Base-by-base conservation (phyloP, 2,329 filamentous ascomycete species). In the Aspergillus sclerotialis region DNA sequence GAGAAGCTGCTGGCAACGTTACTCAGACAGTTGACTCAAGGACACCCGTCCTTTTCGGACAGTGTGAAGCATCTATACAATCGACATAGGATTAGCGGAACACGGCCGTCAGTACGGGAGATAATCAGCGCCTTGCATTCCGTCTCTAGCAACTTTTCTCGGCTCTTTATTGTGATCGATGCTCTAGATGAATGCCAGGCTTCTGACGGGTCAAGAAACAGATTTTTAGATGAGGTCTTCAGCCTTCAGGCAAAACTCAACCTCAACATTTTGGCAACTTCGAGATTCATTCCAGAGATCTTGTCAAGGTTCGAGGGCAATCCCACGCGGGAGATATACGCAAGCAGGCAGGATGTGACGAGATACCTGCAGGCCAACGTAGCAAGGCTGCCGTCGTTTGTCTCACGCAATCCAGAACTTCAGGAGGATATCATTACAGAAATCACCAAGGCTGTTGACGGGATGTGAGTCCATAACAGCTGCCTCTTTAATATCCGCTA, bases 401-500 rank as follows among this genome's bases (percentile, higher is more conserved):
- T 49, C n/a, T 26, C 6, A 31, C 29, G 18, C 10, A 43, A 40
- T 15, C 34, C 23, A 5, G 35, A 48, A 2, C 33, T 54, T 4
- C 37, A 47, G 33, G 28, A 42, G 5, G 35, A 50, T 9, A 50
- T 58, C 17, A 45, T 40, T n/a, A 25, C 40, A 4, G 29, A 13
- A 9, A 60, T 61, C 19, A 32, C 38, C 3, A 36, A 53, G 32
- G 38, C 44, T 10, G 50, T 42, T 5, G 42, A 53, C 27, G 56
- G 56, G 34, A 62, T 62, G 55, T 62, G 48, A 6, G 55, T 50
- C 29, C 14, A n/a, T 11, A 14, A 8, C 8, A n/a, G n/a, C n/a
- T n/a, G n/a, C n/a, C n/a, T n/a, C n/a, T n/a, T n/a, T n/a, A n/a
- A n/a, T n/a, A n/a, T n/a, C n/a, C n/a, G n/a, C n/a, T 27, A 42